These are phyloP conservation scores for Hansfordia pulvinata DNA, from an alignment of 2,329 filamentous ascomycete genomes.

Conservation along the genomic window DNA sequence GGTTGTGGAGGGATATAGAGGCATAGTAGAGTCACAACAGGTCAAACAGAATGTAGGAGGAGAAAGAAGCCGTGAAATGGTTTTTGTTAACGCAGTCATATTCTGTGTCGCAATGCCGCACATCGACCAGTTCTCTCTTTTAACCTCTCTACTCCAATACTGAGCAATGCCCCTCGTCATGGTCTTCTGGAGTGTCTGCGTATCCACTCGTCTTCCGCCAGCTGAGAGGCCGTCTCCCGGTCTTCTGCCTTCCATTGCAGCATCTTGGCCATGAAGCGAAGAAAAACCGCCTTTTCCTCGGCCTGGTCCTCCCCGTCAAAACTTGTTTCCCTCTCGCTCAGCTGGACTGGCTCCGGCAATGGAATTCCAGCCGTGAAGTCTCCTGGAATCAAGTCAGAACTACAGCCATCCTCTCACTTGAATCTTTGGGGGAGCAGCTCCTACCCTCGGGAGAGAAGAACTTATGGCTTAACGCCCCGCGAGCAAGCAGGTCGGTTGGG, in stretches of 20 bases:
- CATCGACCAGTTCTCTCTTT: too few species aligned
- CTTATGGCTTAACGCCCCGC: conserved; percentile 15
- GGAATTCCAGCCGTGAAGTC: conserved; percentile 10
- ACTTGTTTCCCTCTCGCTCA: conserved; percentile 21
- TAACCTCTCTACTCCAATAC: too few species aligned
- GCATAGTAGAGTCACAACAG: too few species aligned
- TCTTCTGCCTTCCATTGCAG: conserved; percentile 20
- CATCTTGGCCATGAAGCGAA: conserved; percentile 21
- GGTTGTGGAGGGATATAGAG: too few species aligned
- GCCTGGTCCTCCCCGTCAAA: conserved; percentile 17
- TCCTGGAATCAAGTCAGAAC: conserved; percentile 9
- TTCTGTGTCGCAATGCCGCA: too few species aligned
- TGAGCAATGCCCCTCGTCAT: too few species aligned
- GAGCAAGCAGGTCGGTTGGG: conserved; percentile 18
- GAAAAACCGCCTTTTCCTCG: conserved; percentile 15
- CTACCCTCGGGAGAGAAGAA: conserved; percentile 25
- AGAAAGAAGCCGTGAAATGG: too few species aligned
- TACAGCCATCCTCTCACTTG: conserved; percentile 1
- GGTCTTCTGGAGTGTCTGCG: too few species aligned
- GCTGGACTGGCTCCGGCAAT: conserved; percentile 10
- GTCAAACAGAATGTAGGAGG: too few species aligned
- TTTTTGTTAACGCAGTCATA: too few species aligned
- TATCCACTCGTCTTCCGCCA: conserved; percentile 18
- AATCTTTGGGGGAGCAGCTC: conserved; percentile 1
- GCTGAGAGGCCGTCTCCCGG: conserved; percentile 14